Conservation (phyloP, 2,329 filamentous ascomycete genomes). For the Penicillium concentricum region DNA sequence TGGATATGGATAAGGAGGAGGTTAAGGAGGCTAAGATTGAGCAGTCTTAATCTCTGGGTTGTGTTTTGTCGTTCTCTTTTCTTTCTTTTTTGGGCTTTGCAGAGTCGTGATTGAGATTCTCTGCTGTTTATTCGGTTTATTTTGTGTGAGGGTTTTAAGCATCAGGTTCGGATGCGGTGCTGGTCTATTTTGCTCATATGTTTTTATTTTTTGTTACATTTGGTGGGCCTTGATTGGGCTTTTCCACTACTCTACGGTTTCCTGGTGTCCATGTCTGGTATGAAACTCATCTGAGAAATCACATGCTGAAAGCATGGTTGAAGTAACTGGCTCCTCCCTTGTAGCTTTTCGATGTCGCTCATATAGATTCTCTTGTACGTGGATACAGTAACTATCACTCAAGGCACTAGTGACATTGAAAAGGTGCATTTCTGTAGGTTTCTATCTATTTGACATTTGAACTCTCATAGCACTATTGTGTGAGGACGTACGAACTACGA, state of each 20-base stretch:
- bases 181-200: not conserved
- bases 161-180: conserved; percentile 6
- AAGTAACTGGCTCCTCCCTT: not conserved
- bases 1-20: conserved; percentile 40
- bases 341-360: not conserved
- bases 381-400: not conserved
- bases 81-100: conserved; percentile 1
- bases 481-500: not conserved
- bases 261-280: conserved; percentile 2
- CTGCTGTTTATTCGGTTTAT: not conserved
- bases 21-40: conserved; percentile 38
- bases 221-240: not conserved
- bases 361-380: not conserved
- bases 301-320: conserved; percentile 3
- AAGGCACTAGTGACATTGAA: not conserved
- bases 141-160: conserved; percentile 1
- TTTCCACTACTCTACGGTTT: conserved; percentile 1
- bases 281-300: not conserved
- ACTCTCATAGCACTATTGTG: not conserved
- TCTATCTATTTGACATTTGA: not conserved
- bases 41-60: conserved; percentile 10
- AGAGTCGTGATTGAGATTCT: not conserved
- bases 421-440: not conserved
- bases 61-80: conserved; percentile 6
- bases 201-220: not conserved